Evolutionary conservation across 805 yeast species (phyloP).

Genomic region (Diddensiella transvaalensis): DNA sequence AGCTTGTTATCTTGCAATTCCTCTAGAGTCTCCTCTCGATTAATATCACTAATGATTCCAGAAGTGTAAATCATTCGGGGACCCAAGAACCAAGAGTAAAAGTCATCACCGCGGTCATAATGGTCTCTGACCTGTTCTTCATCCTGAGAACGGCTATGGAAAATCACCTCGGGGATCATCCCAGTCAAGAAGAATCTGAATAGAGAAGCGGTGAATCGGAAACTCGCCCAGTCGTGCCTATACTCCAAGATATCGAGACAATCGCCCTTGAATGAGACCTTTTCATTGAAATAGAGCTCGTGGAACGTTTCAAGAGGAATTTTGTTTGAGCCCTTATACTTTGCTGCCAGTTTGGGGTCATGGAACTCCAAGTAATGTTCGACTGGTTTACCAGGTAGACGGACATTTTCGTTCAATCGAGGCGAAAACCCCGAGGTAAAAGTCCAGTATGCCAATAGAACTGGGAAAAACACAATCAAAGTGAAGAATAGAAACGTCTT

Average conservation of each 20-base stretch:
- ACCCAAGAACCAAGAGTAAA: conserved; percentile 90
- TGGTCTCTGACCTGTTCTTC: conserved; percentile 96
- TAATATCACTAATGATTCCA: conserved; percentile 73
- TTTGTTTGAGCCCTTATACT: conserved; percentile 69
- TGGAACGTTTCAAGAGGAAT: conserved; percentile 93
- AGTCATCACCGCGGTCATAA: conserved; percentile 94
- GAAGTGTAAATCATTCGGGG: conserved; percentile 93
- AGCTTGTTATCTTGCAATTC: conserved; percentile 84
- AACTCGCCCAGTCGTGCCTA: conserved; percentile 89
- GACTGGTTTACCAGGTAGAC: conserved; percentile 72
- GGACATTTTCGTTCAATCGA: conserved; percentile 71
- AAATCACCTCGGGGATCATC: conserved; percentile 86
- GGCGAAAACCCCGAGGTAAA: conserved; percentile 73
- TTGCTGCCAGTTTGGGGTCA: conserved; percentile 60
- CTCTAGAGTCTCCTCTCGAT: conserved; percentile 63
- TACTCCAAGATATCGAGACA: conserved; percentile 77
- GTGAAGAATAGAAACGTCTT: conserved; percentile 62
- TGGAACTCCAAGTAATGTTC: conserved; percentile 80
- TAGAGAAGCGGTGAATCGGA: conserved; percentile 70
- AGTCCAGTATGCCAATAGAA: conserved; percentile 81
- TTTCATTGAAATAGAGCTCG: conserved; percentile 77
- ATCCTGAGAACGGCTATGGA: conserved; percentile 91
- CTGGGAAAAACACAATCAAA: conserved; percentile 57
- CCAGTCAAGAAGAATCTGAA: conserved; percentile 80
- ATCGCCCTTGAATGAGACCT: conserved; percentile 86